phyloP scores from a whole-genome alignment of 129 eudicot genomes.

The Scalesia atractyloides region DNA sequence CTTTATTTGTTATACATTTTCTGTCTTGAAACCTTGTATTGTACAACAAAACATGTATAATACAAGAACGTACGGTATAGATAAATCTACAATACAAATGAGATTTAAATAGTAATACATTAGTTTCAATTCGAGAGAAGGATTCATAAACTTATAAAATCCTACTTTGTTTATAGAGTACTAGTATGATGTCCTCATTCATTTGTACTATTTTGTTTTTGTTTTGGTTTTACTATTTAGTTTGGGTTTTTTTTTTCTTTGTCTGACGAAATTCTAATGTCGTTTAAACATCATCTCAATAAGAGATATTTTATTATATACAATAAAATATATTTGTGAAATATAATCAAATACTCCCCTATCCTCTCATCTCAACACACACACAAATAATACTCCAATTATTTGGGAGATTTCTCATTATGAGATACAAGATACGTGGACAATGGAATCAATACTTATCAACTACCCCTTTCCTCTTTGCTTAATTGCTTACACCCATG shows the following conservation, averaged over 20 bases:
- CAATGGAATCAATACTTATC: neutral
- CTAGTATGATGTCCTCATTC: neutral
- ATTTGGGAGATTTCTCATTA: conserved; percentile 1
- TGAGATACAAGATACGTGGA: neutral
- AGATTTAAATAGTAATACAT: no score
- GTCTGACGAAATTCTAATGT: neutral
- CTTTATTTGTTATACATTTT: no score
- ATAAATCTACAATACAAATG: no score
- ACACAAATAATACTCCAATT: neutral
- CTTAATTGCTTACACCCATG: neutral
- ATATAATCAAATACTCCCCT: neutral
- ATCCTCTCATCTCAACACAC: neutral
- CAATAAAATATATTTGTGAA: neutral
- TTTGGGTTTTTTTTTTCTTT: neutral
- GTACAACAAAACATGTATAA: no score
- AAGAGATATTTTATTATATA: neutral
- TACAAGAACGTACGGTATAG: no score
- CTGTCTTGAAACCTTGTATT: no score
- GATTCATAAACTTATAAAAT: neutral
- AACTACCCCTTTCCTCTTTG: neutral
- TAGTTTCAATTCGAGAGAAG: no score
- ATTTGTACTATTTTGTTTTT: neutral
- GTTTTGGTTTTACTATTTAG: no score
- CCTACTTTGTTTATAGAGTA: neutral
- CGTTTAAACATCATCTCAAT: neutral